Conservation (phyloP, 192 early-diverging fungal species). For the Backusella liffmaniae region DNA sequence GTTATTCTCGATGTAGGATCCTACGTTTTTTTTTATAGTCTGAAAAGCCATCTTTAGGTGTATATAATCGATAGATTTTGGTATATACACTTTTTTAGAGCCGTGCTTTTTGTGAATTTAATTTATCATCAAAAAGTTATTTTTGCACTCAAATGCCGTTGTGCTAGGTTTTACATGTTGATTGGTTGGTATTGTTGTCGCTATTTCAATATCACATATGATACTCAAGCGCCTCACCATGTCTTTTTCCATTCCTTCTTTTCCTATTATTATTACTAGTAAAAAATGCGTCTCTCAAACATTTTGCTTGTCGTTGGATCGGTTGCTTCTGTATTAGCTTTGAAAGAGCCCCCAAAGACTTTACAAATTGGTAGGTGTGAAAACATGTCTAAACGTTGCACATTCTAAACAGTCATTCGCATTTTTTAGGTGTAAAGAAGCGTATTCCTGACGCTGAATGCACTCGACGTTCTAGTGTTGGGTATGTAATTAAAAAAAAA, state of each 20-base stretch:
- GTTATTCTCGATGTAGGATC: too few species aligned
- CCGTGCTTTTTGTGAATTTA: too few species aligned
- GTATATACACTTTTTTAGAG: too few species aligned
- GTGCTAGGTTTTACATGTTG: not conserved
- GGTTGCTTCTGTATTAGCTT: conserved; percentile 21
- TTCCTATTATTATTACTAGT: too few species aligned
- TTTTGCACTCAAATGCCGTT: not conserved
- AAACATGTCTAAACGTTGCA: not conserved
- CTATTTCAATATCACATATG: not conserved
- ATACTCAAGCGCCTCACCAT: not conserved
- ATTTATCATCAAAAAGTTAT: too few species aligned
- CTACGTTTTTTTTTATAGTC: too few species aligned
- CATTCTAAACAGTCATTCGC: not conserved
- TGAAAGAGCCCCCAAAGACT: conserved; percentile 37
- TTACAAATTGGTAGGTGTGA: conserved; percentile 50
- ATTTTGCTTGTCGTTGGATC: not conserved
- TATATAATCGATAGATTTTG: too few species aligned
- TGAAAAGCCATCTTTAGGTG: too few species aligned
- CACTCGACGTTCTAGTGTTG: conserved; percentile 36
- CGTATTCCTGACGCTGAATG: conserved; percentile 53
- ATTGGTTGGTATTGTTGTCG: not conserved
- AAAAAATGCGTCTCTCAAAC: conserved; percentile 5
- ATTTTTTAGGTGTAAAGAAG: conserved; percentile 46
- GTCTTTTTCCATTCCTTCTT: not conserved
- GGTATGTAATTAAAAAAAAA: conserved; percentile 27